Conservation (phyloP, 176 grass and related monocot genomes). For the Olyra latifolia region DNA sequence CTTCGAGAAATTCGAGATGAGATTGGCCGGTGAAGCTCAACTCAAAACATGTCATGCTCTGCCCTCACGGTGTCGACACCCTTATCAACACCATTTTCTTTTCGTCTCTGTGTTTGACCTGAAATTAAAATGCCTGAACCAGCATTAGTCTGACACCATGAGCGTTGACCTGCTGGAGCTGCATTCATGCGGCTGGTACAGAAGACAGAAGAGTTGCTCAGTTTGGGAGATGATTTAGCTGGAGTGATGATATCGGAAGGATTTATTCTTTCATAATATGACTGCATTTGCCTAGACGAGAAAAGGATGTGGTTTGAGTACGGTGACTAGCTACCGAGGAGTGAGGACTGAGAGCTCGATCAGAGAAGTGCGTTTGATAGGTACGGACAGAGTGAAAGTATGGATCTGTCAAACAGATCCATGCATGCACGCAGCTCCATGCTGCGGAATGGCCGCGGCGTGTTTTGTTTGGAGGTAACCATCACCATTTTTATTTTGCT, state of each 20-base stretch:
- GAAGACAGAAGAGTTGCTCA: not conserved
- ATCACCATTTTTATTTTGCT: too few species aligned
- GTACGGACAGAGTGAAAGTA: not conserved
- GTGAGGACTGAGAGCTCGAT: not conserved
- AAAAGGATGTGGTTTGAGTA: not conserved
- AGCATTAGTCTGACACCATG: not conserved
- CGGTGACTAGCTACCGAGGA: not conserved
- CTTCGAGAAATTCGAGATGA: not conserved
- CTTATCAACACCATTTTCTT: not conserved
- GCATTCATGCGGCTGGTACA: not conserved
- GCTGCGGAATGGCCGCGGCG: not conserved
- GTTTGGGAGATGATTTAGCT: not conserved
- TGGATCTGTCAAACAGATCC: not conserved
- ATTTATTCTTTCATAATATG: not conserved
- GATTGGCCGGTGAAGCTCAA: not conserved
- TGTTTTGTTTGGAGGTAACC: not conserved
- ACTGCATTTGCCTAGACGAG: not conserved
- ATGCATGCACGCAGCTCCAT: not conserved
- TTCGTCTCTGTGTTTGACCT: not conserved
- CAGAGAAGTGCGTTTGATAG: not conserved
- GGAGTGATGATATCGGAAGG: not conserved
- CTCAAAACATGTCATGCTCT: not conserved
- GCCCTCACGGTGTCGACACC: constrained; percentile 26
- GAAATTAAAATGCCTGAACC: not conserved
- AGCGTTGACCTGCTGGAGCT: constrained; percentile 7